Evolutionary conservation across 345 rosid genomes (phyloP), one percentile per base, ranked within the genome.

Genomic region (Odontarrhena argentea): DNA sequence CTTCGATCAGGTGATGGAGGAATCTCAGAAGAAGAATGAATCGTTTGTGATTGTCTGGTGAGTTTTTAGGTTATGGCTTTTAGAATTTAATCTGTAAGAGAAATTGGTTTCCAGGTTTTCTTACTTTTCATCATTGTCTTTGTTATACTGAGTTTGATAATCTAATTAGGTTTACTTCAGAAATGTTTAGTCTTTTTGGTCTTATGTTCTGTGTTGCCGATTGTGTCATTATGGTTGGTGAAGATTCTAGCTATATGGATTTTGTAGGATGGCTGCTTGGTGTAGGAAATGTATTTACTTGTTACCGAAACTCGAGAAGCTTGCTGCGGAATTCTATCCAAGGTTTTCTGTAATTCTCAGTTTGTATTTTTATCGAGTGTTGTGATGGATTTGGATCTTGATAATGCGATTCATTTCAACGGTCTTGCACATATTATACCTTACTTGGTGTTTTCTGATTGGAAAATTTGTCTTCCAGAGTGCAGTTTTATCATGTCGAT

Each of bases 231-330:
- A 0, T 65, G 71, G 49, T 13, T 64, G 44, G 35, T 56, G 62
- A 69, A 71, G 70, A 67, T 59, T 35, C 6, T 32, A 44, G 60
- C 57, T 62, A 15, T 44, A n/a, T 76, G 76, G 66, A 61, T 62
- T 42, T 62, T 84, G 82, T 80, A 93, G 97, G 98, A 86, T 85
- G 88, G 98, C 97, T 53, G 82, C 77, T 78, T 93, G 97, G 97
- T 93, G 98, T 81, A 86, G 97, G 70, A 93, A 93, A 78, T 90
- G 97, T 69, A 83, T 90, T 46, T 91, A 86, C 73, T 74, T 94
- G 73, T 87, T 81, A 69, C 99, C 99, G 0, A 85, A 90, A 70
- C 76, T 90, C 84, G 89, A 88, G 77, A 94, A 84, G 81, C 79
- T 94, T 60, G 96, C 99, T 42, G 92, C 91, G 70, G 94, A 94